phyloP scores from a whole-genome alignment of 345 rosid species.

The Eucalyptus sp. region DNA sequence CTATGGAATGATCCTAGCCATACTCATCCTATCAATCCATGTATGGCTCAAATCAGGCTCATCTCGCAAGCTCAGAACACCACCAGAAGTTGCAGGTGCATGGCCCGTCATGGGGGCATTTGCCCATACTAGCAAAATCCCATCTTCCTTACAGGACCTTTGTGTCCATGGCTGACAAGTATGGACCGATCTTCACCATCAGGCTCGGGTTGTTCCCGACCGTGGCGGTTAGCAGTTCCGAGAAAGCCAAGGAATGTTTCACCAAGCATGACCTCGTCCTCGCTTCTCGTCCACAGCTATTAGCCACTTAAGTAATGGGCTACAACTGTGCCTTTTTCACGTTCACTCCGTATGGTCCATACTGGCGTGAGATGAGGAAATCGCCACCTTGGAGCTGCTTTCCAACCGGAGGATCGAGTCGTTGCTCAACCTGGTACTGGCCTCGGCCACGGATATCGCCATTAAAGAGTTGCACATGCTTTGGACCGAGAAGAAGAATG shows the following conservation, averaged over 20 bases:
- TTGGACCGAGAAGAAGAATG: background rate
- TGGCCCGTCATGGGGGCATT: background rate
- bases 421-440: background rate
- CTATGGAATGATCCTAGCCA: background rate
- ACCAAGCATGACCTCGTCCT: background rate
- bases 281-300: background rate
- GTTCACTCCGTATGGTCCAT: background rate
- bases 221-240: background rate
- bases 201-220: background rate
- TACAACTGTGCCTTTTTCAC: background rate
- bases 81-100: background rate
- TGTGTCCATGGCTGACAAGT: background rate
- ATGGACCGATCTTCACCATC: background rate
- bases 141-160: background rate
- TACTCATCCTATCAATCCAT: background rate
- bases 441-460: background rate
- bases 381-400: background rate
- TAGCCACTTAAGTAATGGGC: background rate
- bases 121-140: background rate
- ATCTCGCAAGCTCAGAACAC: background rate
- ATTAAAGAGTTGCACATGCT: background rate
- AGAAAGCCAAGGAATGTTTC: background rate
- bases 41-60: background rate
- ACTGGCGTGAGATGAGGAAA: background rate
- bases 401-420: background rate